These are phyloP conservation scores for Malus hybrid DNA, from an alignment of 331 rosid genomes.

Conservation along the genomic window DNA sequence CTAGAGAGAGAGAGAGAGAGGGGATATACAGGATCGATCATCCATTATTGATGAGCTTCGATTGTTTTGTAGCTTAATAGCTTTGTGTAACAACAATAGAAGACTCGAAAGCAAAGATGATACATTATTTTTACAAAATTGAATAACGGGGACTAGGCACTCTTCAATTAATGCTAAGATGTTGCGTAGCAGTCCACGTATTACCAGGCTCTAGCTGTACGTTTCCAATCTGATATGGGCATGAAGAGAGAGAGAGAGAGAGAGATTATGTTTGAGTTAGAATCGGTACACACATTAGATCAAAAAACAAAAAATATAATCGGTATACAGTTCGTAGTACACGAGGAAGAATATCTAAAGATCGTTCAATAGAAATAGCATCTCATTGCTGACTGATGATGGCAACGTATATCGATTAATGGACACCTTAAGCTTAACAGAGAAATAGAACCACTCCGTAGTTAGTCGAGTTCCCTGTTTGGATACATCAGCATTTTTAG, in stretches of 20 bases:
- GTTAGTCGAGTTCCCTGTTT: neutral
- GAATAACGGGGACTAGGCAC: neutral
- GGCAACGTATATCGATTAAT: neutral
- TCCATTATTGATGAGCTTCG: neutral
- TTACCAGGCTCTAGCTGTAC: slow-evolving; percentile 67
- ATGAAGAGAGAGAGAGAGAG: neutral
- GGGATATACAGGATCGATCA: neutral
- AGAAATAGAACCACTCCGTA: neutral
- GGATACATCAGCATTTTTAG: neutral
- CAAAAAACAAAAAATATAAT: too few relatives aligned
- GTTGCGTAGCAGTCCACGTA: slow-evolving; percentile 88
- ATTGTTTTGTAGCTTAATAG: neutral
- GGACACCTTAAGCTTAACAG: neutral
- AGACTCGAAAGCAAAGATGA: neutral
- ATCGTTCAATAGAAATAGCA: neutral
- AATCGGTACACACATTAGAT: too few relatives aligned
- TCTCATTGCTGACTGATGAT: neutral
- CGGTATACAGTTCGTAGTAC: neutral
- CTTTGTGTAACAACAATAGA: neutral
- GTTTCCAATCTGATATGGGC: slow-evolving; percentile 54
- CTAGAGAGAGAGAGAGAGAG: too few relatives aligned
- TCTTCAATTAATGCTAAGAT: slow-evolving; percentile 54
- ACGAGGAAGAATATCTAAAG: neutral
- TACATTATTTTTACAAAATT: slow-evolving; percentile 13
- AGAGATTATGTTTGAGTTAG: neutral